Evolutionary conservation across 495 filamentous ascomycete species (phyloP).

Genomic region (Penicillium mononematosum): DNA sequence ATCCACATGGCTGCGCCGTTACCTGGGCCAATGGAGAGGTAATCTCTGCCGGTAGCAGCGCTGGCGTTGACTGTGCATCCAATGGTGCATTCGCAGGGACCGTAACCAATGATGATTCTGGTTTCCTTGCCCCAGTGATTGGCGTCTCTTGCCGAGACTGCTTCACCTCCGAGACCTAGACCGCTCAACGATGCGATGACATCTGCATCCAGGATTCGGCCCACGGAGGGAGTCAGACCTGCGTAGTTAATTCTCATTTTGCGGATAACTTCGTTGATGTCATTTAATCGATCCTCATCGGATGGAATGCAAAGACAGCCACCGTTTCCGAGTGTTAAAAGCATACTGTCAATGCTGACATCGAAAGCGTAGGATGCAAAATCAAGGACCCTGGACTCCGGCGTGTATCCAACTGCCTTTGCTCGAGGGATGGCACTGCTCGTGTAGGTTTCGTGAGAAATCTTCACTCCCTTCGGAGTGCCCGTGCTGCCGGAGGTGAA

Average conservation of each 20-base stretch:
- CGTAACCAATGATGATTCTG: constrained; percentile 51
- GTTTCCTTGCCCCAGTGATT: constrained; percentile 39
- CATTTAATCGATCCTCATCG: constrained; percentile 49
- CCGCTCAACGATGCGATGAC: constrained; percentile 46
- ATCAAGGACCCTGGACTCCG: constrained; percentile 40
- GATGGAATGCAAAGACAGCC: constrained; percentile 54
- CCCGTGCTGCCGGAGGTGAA: constrained; percentile 57
- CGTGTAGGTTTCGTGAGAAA: constrained; percentile 49
- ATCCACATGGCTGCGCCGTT: constrained; percentile 49
- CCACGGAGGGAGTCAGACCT: constrained; percentile 52
- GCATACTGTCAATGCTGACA: constrained; percentile 46
- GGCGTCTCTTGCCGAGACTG: constrained; percentile 41
- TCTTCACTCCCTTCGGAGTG: constrained; percentile 54
- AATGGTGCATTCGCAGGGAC: constrained; percentile 51
- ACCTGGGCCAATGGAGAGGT: constrained; percentile 39
- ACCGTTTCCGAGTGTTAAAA: constrained; percentile 43
- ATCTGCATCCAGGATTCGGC: constrained; percentile 40
- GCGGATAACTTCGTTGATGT: constrained; percentile 48
- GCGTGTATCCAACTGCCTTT: constrained; percentile 36
- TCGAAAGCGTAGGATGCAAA: constrained; percentile 52
- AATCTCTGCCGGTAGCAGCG: constrained; percentile 39
- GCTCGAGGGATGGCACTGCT: constrained; percentile 40
- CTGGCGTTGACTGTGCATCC: constrained; percentile 47
- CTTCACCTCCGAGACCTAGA: constrained; percentile 54
- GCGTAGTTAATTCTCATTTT: constrained; percentile 47